A percentile compares a stretch with the other conserved stretches of the same genome.
phyloP scores from a whole-genome alignment of 345 rosid genomes.

The Bruguiera sexangula region DNA sequence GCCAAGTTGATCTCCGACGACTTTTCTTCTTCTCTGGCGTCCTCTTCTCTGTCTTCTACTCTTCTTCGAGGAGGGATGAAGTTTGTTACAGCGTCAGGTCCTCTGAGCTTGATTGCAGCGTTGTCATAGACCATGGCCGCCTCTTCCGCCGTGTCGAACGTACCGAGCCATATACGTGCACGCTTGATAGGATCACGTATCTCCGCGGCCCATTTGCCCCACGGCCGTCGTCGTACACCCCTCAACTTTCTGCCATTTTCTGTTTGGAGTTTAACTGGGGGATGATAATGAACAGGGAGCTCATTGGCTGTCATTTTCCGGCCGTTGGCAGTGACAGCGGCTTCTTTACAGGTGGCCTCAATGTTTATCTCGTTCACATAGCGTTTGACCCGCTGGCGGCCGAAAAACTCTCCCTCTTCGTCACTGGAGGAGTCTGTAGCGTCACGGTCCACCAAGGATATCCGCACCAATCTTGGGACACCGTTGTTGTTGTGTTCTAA shows the following conservation, averaged over 20 bases:
- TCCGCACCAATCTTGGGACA: constrained; percentile 40
- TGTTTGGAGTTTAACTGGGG: background rate
- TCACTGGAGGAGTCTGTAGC: constrained; percentile 98
- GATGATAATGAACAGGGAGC: background rate
- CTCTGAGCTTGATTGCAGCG: constrained; percentile 85
- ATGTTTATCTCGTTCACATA: constrained; percentile 71
- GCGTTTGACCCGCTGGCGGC: constrained; percentile 57
- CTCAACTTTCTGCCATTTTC: constrained; percentile 56
- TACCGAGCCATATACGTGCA: constrained; percentile 90
- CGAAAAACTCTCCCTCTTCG: constrained; percentile 47
- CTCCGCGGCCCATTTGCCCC: constrained; percentile 99
- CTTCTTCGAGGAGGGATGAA: constrained; percentile 46
- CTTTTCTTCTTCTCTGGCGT: too few relatives aligned
- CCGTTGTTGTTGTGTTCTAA: background rate
- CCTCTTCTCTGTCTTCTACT: background rate
- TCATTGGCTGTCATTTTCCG: constrained; percentile 25
- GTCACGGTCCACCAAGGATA: constrained; percentile 59
- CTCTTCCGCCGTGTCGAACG: constrained; percentile 91
- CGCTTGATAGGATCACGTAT: constrained; percentile 85
- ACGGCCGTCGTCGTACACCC: constrained; percentile 88
- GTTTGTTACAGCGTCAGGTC: constrained; percentile 81
- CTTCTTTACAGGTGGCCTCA: constrained; percentile 31
- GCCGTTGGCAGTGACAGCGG: background rate
- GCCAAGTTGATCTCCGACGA: constrained; percentile 18
- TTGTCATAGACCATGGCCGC: constrained; percentile 92